Percentiles rank a stretch among this genome's conserved stretches.
Evolutionary conservation across 306 rosid species (phyloP).

Genomic region (Fragaria iinumae): DNA sequence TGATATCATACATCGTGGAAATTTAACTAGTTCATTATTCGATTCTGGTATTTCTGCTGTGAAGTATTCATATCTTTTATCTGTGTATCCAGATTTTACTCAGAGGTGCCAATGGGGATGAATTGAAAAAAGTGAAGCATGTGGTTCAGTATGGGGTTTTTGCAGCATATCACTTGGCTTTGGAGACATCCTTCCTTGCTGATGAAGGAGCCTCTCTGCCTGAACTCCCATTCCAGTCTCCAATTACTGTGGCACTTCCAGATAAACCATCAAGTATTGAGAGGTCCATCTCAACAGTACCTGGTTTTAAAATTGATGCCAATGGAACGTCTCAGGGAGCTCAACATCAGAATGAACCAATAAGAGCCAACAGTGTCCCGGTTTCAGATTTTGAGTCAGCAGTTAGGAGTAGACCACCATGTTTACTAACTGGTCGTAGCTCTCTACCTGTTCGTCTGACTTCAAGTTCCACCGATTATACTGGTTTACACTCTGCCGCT

Average conservation of each 20-base stretch:
- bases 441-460: slow-evolving; percentile 35
- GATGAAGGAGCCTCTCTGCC: slow-evolving; percentile 97
- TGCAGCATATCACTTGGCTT: slow-evolving; percentile 96
- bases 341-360: slow-evolving; percentile 39
- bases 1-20: too few relatives aligned
- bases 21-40: background rate
- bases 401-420: slow-evolving; percentile 29
- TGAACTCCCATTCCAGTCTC: slow-evolving; percentile 71
- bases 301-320: slow-evolving; percentile 50
- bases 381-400: slow-evolving; percentile 40
- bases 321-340: slow-evolving; percentile 43
- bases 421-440: slow-evolving; percentile 33
- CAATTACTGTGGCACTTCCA: slow-evolving; percentile 77
- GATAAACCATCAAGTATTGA: slow-evolving; percentile 54
- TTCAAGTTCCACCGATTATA: slow-evolving; percentile 36
- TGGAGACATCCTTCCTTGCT: slow-evolving; percentile 98
- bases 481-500: slow-evolving; percentile 34
- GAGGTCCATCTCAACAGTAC: slow-evolving; percentile 88
- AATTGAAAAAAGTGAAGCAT: slow-evolving; percentile 88
- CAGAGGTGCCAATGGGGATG: slow-evolving; percentile 81
- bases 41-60: background rate
- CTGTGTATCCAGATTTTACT: slow-evolving; percentile 69
- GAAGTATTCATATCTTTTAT: slow-evolving; percentile 32
- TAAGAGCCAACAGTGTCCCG: slow-evolving; percentile 52
- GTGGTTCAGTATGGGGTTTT: slow-evolving; percentile 95